Evolutionary conservation across 2,329 filamentous ascomycete genomes (phyloP), one percentile per base, ranked within the genome.

Genomic region (Pseudofabraea citricarpa): DNA sequence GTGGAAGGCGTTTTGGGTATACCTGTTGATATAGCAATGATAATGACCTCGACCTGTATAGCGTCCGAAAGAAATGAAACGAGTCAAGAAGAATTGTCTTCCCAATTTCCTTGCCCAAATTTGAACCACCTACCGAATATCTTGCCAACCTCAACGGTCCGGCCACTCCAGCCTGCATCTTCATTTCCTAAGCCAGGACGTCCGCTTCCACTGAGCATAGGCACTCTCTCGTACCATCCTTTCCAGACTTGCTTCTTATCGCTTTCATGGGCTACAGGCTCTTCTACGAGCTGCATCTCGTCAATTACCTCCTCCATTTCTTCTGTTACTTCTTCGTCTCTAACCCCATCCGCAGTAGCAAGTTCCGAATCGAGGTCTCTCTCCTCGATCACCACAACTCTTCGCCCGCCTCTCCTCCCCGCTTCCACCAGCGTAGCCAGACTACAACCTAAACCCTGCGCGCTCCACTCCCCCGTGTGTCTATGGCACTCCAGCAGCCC

Each of bases 381-480:
- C 45, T 58, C 54, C 56, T 83, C 78, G 3, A 74, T 52, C 6
- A 80, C 45, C 3, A 73, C 62, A 4, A 74, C 64, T 16, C 56
- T 61, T 49, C 76, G 70, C 1, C 58, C 62, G 6, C 64, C 60
- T 15, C 71, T 67, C 26, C 56, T 55, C 0, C 81, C 81, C 2
- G 76, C 72, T 45, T 88, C 84, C 7, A 87, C 73, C 2, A 86
- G 63, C 0, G 70, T 65, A 2, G 85, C 73, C n/a, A 80, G 70
- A 1, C 81, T 82, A 45, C 73, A 72, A 16, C 77, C 73, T 10
- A 90, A 61, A 0, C 85, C 87, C 62, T 90, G 86, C 0, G 81
- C 84, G 40, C 83, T 89, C 77, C 85, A 90, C 47, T 87, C 83
- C 49, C 80, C 80, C 0, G 83, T 85, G 42, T 77, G 72, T 19